These are phyloP conservation scores for Xylariales sp. DNA, from an alignment of 2,329 filamentous ascomycete species.

Conservation along the genomic window DNA sequence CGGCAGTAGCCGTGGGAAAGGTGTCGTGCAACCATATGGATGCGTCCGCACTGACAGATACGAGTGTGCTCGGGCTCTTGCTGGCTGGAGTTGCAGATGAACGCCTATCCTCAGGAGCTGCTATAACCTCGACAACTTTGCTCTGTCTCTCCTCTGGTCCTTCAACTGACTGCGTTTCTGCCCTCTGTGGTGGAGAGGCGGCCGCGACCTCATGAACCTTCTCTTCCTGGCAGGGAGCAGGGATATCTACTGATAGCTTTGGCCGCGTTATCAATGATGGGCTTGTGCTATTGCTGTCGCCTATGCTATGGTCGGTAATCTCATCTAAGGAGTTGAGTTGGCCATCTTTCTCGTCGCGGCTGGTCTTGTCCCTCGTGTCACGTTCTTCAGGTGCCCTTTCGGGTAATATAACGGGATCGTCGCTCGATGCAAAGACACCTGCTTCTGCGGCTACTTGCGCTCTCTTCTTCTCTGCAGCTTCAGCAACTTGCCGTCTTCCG, in stretches of 20 bases:
- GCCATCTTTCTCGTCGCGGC: slow-evolving; percentile 16
- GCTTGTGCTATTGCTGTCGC: slow-evolving; percentile 1
- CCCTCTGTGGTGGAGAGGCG: slow-evolving; percentile 8
- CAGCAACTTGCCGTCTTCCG: slow-evolving; percentile 61
- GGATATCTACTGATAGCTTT: not conserved
- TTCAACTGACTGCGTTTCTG: slow-evolving; percentile 29
- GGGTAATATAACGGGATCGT: not conserved
- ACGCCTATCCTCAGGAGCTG: not conserved
- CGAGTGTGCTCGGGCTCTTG: slow-evolving; percentile 58
- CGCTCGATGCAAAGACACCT: slow-evolving; percentile 16
- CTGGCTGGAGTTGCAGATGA: not conserved
- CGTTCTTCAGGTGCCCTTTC: slow-evolving; percentile 11
- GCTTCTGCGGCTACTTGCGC: slow-evolving; percentile 24
- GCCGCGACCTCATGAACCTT: not conserved
- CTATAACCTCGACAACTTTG: not conserved
- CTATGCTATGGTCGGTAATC: slow-evolving; percentile 3
- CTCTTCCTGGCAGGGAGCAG: not conserved
- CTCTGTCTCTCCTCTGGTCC: slow-evolving; percentile 16
- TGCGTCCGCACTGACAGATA: slow-evolving; percentile 58
- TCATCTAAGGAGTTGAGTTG: not conserved
- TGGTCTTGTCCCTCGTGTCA: not conserved
- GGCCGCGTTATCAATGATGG: not conserved
- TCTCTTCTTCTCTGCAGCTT: slow-evolving; percentile 48
- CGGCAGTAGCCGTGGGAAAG: slow-evolving; percentile 75
- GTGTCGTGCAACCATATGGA: slow-evolving; percentile 75